phyloP scores from a whole-genome alignment of 176 grass and related monocot species.

The Lolium perenne region DNA sequence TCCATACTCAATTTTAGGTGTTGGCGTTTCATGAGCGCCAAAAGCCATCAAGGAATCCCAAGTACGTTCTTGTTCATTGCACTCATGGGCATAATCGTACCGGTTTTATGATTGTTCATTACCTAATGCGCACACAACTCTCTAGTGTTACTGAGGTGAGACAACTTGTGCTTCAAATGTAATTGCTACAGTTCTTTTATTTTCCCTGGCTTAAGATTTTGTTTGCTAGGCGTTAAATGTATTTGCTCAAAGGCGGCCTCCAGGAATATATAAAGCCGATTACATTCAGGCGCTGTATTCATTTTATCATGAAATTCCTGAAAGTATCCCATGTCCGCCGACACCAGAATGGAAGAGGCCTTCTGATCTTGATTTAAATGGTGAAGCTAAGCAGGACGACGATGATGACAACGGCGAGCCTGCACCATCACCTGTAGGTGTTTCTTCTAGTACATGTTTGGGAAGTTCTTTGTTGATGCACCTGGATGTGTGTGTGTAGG shows the following conservation, averaged over 20 bases:
- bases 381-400: slow-evolving; percentile 72
- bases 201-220: slow-evolving; percentile 30
- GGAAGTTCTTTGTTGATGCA: slow-evolving; percentile 4
- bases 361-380: slow-evolving; percentile 79
- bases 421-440: slow-evolving; percentile 43
- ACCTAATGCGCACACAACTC: slow-evolving; percentile 62
- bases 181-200: neutral
- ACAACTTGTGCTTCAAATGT: slow-evolving; percentile 14
- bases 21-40: slow-evolving; percentile 65
- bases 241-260: slow-evolving; percentile 69
- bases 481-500: neutral
- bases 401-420: slow-evolving; percentile 46
- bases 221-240: slow-evolving; percentile 63
- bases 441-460: slow-evolving; percentile 38
- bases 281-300: slow-evolving; percentile 69
- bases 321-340: slow-evolving; percentile 60
- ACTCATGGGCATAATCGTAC: slow-evolving; percentile 88
- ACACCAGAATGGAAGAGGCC: slow-evolving; percentile 81
- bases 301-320: slow-evolving; percentile 77
- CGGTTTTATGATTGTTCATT: slow-evolving; percentile 87
- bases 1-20: slow-evolving; percentile 49
- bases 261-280: slow-evolving; percentile 80
- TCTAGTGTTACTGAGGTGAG: slow-evolving; percentile 64
- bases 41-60: slow-evolving; percentile 59
- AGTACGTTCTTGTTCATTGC: slow-evolving; percentile 78